Percentiles rank a stretch among this genome's conserved stretches.
phyloP scores from a whole-genome alignment of 352 stramenopile genomes.

The Pythium grandisporangium region DNA sequence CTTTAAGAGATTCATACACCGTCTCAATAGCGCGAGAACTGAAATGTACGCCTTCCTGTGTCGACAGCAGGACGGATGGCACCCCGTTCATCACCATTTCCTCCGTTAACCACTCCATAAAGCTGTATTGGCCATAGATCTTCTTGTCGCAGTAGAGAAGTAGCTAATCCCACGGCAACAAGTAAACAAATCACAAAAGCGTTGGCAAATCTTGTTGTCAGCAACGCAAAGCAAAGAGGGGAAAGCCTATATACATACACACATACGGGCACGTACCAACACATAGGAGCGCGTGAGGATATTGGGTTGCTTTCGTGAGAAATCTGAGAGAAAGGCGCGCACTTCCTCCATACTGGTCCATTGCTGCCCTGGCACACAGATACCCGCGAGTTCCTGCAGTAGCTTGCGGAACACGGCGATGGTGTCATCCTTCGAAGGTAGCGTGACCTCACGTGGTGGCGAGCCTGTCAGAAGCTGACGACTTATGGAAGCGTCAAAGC shows the following conservation, averaged over 20 bases:
- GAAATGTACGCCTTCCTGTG: conserved; percentile 75
- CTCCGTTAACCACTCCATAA: conserved; percentile 77
- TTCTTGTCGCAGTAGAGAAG: conserved; percentile 83
- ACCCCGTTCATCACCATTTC: conserved; percentile 80
- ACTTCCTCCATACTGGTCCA: conserved; percentile 79
- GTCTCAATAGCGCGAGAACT: conserved; percentile 69
- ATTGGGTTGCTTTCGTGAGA: conserved; percentile 52
- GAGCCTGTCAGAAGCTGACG: conserved; percentile 57
- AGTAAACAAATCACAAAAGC: background rate
- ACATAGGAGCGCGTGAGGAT: conserved; percentile 78
- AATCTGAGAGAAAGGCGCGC: conserved; percentile 66
- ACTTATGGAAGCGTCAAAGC: conserved; percentile 71
- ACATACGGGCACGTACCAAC: conserved; percentile 31
- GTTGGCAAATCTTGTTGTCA: too few relatives aligned
- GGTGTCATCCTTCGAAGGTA: conserved; percentile 40
- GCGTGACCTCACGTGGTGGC: conserved; percentile 63
- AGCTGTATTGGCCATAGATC: conserved; percentile 76
- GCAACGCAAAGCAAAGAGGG: too few relatives aligned
- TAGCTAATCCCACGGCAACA: too few relatives aligned
- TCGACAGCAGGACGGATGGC: conserved; percentile 71
- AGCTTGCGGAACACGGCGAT: conserved; percentile 42
- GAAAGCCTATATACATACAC: conserved; percentile 1
- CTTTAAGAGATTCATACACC: conserved; percentile 78
- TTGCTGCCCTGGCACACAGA: conserved; percentile 42
- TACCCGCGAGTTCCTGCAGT: conserved; percentile 39